phyloP scores from a whole-genome alignment of 441 rosid species.

The California macrophylla region DNA sequence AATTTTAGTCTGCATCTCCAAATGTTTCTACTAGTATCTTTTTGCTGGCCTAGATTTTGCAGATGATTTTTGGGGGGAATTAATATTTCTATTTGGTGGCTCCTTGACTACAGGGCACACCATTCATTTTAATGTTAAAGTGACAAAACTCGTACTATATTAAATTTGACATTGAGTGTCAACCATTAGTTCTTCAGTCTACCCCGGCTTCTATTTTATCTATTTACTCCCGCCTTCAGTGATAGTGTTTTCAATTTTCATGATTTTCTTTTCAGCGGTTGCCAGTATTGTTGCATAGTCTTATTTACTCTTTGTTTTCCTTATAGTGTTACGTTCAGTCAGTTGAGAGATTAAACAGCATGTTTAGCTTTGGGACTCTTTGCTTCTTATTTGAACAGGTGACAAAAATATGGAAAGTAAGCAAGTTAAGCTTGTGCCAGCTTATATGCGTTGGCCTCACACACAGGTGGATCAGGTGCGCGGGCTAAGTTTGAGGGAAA shows the following conservation, averaged over 20 bases:
- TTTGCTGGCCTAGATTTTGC: constrained; percentile 1
- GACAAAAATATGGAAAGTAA: constrained; percentile 31
- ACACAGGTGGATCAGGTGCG: constrained; percentile 79
- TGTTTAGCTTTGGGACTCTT: constrained; percentile 9
- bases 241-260: background rate
- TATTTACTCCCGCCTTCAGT: background rate
- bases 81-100: constrained; percentile 2
- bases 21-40: background rate
- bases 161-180: background rate
- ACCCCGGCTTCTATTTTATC: background rate
- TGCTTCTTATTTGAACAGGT: constrained; percentile 32
- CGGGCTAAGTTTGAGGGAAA: constrained; percentile 86
- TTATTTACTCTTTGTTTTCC: background rate
- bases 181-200: constrained; percentile 1
- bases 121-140: constrained; percentile 1
- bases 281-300: background rate
- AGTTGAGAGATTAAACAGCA: background rate
- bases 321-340: background rate
- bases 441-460: constrained; percentile 93
- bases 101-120: background rate
- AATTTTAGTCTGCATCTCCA: background rate
- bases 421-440: constrained; percentile 42
- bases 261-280: background rate
- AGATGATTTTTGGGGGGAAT: background rate
- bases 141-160: background rate